Base-by-base conservation (phyloP, 768 basidiomycete genomes). In the Lactarius sp. region DNA sequence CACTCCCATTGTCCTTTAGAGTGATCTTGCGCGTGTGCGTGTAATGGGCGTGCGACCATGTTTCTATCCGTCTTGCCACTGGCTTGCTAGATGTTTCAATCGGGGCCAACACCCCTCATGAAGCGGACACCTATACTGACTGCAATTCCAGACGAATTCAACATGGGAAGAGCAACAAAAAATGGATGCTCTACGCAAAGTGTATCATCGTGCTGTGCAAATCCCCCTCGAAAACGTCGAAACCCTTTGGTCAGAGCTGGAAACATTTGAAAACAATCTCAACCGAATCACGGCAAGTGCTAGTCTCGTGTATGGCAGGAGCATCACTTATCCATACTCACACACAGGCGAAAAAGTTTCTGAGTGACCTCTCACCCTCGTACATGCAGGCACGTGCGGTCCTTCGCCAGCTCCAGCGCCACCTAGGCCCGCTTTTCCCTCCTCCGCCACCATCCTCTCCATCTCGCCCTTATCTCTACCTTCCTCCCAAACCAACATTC, bases 151-250 rank as follows among this genome's bases (percentile, higher is more conserved):
- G 85, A 80, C 88, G 0, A 83, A 82, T 13, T 90, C 88, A 31
- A 92, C 93, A 20, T 98, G 95, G 94, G 96, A 98, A 73, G 87
- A 90, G 67, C 92, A 94, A 70, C 92, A 96, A 71, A 93, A 94
- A 73, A 94, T 94, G 88, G 96, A 97, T 68, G 83, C 86, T 1
- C 78, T 98, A 4, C 85, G 97, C 62, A 92, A 91, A 72, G 87
- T 91, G 1, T 97, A 97, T 76, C 92, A 95, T 71, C 86, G 92
- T 56, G 96, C 93, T 3, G 90, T 98, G 22, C 91, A 93, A 71
- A 92, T 97, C 37, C 97, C 97, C 0, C 81, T 98, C 69, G 90
- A 94, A 73, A 94, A 94, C 70, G 85, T 98, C 69, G 95, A 98
- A 72, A 80, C 80, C 44, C 79, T 99, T 20, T 99, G 97, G 97